Conservation (phyloP, 768 basidiomycete genomes). For the Chalciporus chontae region DNA sequence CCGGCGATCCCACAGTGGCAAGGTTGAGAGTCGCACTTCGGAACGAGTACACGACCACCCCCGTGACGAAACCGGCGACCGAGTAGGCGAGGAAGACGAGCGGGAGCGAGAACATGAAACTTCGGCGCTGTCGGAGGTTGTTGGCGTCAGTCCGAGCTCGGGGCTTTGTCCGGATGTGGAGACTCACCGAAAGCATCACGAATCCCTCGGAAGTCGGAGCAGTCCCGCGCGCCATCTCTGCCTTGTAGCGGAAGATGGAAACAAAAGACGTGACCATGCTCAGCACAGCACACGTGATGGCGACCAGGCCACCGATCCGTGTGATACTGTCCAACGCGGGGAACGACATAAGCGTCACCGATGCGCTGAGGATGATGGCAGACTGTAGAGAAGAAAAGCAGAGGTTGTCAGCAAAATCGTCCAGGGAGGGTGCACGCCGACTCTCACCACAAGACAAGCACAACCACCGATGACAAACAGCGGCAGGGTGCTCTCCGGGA, state of each 20-base stretch:
- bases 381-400: slow-evolving; percentile 43
- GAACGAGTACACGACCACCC: slow-evolving; percentile 63
- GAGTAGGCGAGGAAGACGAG: slow-evolving; percentile 72
- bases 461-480: slow-evolving; percentile 64
- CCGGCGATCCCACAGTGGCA: slow-evolving; percentile 27
- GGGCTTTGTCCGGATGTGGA: background rate
- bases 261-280: slow-evolving; percentile 68
- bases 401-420: background rate
- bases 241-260: slow-evolving; percentile 67
- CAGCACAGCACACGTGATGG: slow-evolving; percentile 64
- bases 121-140: slow-evolving; percentile 36
- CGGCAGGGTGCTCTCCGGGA: slow-evolving; percentile 45
- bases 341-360: slow-evolving; percentile 76
- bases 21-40: slow-evolving; percentile 44
- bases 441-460: slow-evolving; percentile 60
- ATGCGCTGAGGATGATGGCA: slow-evolving; percentile 75
- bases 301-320: slow-evolving; percentile 62
- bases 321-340: slow-evolving; percentile 66
- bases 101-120: slow-evolving; percentile 66
- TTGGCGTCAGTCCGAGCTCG: slow-evolving; percentile 1
- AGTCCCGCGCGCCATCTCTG: slow-evolving; percentile 54
- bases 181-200: slow-evolving; percentile 47
- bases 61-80: slow-evolving; percentile 63
- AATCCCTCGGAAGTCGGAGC: slow-evolving; percentile 51
- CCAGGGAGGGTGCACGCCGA: background rate